Evolutionary conservation across 225 moss, liverwort and hornwort genomes (phyloP), one percentile per base, ranked within the genome.

Genomic region (Straminergon stramineum): DNA sequence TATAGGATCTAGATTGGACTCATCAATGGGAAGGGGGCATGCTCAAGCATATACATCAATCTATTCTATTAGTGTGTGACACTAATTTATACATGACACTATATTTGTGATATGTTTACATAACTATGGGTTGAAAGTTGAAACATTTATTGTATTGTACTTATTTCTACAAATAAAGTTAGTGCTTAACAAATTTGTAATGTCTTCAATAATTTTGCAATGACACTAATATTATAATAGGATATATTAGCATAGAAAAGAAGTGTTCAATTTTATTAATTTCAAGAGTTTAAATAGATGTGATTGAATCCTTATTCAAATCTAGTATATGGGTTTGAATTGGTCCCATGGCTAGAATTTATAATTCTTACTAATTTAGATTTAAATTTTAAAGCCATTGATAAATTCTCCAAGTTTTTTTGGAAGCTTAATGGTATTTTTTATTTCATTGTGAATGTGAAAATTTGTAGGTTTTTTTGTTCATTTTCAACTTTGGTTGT

Each of bases 301-400:
- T n/a, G n/a, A n/a, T 69, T 69, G n/a, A 69, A 69, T 69, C 13
- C 39, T 23, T 69, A 12, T 69, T 39, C 23, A 69, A 69, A n/a
- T 68, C n/a, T 22, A 13, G 23, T 13, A 39, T 0, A 39, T 69
- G 7, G 3, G 4, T 69, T 69, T 69, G 22, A n/a, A 69, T n/a
- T n/a, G 13, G 1, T 2, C 13, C 13, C 0, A n/a, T 69, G 22
- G 13, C 7, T 13, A n/a, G 22, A 69, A 13, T n/a, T 68, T 21
- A n/a, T 13, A 17, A n/a, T 69, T n/a, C 13, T n/a, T 22, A 13
- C 2, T 48, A 48, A 48, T 48, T 22, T 69, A 22, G 13, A 69
- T n/a, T n/a, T 21, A 7, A n/a, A n/a, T 12, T 22, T 22, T 0
- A 21, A 20, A 12, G 5, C 13, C 7, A n/a, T 5, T 37, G 2